Conservation (phyloP, 345 rosid genomes). For the Salix arbutifolia region DNA sequence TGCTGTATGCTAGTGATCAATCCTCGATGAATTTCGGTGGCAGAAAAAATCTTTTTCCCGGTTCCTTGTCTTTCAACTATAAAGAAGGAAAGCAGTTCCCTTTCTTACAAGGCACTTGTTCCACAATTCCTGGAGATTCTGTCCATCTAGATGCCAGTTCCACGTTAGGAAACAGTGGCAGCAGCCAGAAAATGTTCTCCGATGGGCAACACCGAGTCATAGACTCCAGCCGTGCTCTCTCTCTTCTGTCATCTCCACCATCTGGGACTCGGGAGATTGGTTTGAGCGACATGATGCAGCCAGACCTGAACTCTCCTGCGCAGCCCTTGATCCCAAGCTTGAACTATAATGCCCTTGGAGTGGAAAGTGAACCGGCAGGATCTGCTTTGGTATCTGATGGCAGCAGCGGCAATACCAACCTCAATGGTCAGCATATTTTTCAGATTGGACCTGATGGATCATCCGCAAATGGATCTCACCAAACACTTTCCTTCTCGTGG, state of each 20-base stretch:
- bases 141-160: slow-evolving; percentile 25
- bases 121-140: slow-evolving; percentile 28
- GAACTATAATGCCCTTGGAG: slow-evolving; percentile 31
- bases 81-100: slow-evolving; percentile 42
- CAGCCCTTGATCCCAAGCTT: slow-evolving; percentile 37
- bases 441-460: slow-evolving; percentile 36
- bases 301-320: slow-evolving; percentile 31
- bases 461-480: slow-evolving; percentile 41
- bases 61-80: slow-evolving; percentile 28
- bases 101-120: slow-evolving; percentile 34
- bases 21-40: slow-evolving; percentile 35
- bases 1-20: slow-evolving; percentile 17
- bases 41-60: slow-evolving; percentile 26
- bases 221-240: slow-evolving; percentile 55
- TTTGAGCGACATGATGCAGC: slow-evolving; percentile 37
- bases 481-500: slow-evolving; percentile 56
- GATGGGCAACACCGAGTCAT: slow-evolving; percentile 26
- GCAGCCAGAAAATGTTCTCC: slow-evolving; percentile 39
- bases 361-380: slow-evolving; percentile 26
- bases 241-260: slow-evolving; percentile 81
- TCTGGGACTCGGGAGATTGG: slow-evolving; percentile 37
- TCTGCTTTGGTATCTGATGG: slow-evolving; percentile 30
- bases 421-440: slow-evolving; percentile 29
- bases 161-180: slow-evolving; percentile 14
- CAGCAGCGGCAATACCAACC: slow-evolving; percentile 19